A percentile compares a stretch with the other conserved stretches of the same genome.
Conservation (phyloP, 192 early-diverging fungal genomes). For the Entomortierella parvispora region DNA sequence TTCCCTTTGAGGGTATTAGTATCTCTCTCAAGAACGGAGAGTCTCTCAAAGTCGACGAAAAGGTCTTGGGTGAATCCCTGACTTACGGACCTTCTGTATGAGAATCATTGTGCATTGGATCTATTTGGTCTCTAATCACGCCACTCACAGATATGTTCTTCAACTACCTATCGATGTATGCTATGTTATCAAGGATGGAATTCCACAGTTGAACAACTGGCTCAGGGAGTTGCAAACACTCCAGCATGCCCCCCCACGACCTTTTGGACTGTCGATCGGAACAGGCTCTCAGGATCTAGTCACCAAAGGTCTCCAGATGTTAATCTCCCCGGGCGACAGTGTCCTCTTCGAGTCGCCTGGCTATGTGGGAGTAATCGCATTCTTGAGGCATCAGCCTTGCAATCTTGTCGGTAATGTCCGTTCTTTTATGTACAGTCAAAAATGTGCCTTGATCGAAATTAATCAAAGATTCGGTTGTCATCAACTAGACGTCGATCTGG, state of each 20-base stretch:
- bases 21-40: constrained; percentile 66
- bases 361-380: constrained; percentile 60
- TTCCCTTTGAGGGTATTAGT: constrained; percentile 68
- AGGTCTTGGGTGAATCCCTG: constrained; percentile 62
- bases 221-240: constrained; percentile 56
- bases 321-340: constrained; percentile 58
- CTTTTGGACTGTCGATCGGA: constrained; percentile 57
- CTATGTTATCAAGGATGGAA: constrained; percentile 57
- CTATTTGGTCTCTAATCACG: too few relatives aligned
- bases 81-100: constrained; percentile 71
- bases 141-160: not conserved
- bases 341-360: constrained; percentile 63
- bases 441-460: not conserved
- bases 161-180: too few relatives aligned
- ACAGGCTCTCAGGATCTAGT: constrained; percentile 66
- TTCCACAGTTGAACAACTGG: constrained; percentile 58
- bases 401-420: constrained; percentile 53
- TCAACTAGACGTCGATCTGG: constrained; percentile 49
- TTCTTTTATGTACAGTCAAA: not conserved
- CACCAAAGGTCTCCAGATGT: constrained; percentile 65
- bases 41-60: constrained; percentile 65
- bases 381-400: constrained; percentile 55
- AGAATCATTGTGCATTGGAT: not conserved
- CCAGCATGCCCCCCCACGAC: constrained; percentile 57
- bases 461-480: not conserved